phyloP scores from a whole-genome alignment of 78 protist species.

The Guillardia theta region DNA sequence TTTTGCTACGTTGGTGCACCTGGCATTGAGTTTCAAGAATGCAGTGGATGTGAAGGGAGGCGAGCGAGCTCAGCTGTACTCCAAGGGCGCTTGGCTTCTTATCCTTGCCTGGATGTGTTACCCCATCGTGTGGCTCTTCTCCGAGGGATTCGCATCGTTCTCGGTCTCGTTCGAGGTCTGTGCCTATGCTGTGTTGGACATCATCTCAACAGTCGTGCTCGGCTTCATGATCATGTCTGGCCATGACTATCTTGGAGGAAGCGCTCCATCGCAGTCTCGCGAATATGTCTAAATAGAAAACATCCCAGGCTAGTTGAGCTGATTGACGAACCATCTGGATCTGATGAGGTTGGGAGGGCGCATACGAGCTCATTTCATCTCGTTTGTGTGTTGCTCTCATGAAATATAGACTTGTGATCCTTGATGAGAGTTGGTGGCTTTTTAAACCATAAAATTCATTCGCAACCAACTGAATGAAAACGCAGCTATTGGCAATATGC shows the following conservation, averaged over 20 bases:
- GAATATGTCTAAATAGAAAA: slow-evolving; percentile 13
- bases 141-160: slow-evolving; percentile 44
- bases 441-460: too few relatives aligned
- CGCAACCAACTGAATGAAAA: too few relatives aligned
- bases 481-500: too few relatives aligned
- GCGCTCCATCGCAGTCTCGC: background rate
- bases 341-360: too few relatives aligned
- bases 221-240: slow-evolving; percentile 2
- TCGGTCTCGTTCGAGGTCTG: slow-evolving; percentile 41
- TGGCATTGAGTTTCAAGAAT: background rate
- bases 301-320: too few relatives aligned
- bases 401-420: too few relatives aligned
- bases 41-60: background rate
- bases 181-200: slow-evolving; percentile 31
- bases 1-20: background rate
- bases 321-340: too few relatives aligned
- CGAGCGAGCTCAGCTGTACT: background rate
- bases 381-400: too few relatives aligned
- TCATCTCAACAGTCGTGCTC: background rate
- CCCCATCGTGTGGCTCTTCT: slow-evolving; percentile 46
- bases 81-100: background rate
- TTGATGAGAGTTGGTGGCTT: too few relatives aligned
- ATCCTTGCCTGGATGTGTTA: slow-evolving; percentile 20
- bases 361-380: too few relatives aligned
- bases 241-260: background rate